phyloP scores from a whole-genome alignment of 805 yeast genomes.

The Diddensiella caesifluorescens region DNA sequence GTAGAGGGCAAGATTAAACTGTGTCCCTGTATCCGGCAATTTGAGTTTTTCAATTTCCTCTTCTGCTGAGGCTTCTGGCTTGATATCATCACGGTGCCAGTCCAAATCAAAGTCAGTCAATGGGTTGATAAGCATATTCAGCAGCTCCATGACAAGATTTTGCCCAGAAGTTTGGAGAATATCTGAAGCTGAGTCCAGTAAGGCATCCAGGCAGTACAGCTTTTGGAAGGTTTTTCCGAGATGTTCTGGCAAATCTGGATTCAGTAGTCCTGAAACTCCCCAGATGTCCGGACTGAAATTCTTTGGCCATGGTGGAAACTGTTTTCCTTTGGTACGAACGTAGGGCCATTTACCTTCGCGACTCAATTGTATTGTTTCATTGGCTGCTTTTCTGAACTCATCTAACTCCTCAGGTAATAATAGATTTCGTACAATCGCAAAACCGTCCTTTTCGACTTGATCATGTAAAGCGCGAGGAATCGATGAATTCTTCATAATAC shows the following conservation, averaged over 20 bases:
- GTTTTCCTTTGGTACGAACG: conserved; percentile 48
- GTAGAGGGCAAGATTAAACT: conserved; percentile 46
- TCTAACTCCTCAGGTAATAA: conserved; percentile 39
- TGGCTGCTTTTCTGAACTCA: conserved; percentile 31
- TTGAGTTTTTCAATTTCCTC: conserved; percentile 41
- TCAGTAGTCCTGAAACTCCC: conserved; percentile 46
- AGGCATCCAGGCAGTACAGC: conserved; percentile 20
- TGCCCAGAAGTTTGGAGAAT: conserved; percentile 38
- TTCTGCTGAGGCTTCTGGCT: conserved; percentile 42
- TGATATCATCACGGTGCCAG: conserved; percentile 50
- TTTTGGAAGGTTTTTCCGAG: conserved; percentile 11
- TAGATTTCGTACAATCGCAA: conserved; percentile 38
- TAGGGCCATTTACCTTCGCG: conserved; percentile 45
- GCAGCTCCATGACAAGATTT: conserved; percentile 42
- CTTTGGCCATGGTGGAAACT: conserved; percentile 54
- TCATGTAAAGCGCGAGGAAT: conserved; percentile 9
- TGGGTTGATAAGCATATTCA: conserved; percentile 51
- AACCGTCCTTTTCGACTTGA: conserved; percentile 23
- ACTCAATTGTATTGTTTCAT: conserved; percentile 37
- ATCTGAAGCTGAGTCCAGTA: conserved; percentile 39
- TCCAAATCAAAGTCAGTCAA: conserved; percentile 47
- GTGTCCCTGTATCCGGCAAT: conserved; percentile 43
- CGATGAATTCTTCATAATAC: neutral
- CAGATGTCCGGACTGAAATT: conserved; percentile 48
- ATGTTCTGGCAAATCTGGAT: conserved; percentile 40